These are phyloP conservation scores for Pseudomassariella vexata DNA, from an alignment of 2,329 filamentous ascomycete genomes.

Conservation along the genomic window DNA sequence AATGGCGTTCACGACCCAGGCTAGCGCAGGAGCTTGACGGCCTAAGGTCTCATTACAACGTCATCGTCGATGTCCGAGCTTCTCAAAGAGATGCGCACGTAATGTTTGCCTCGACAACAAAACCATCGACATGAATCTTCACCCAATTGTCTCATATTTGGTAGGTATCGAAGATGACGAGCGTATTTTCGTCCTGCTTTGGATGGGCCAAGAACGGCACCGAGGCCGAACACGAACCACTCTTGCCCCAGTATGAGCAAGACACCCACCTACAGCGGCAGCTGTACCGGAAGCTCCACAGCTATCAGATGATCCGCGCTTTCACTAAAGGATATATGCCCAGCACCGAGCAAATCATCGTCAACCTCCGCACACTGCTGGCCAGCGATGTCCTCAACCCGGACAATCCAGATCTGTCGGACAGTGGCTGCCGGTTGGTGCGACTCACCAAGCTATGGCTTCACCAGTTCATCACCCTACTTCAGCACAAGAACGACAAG, in stretches of 20 bases:
- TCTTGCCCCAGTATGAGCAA: constrained; percentile 77
- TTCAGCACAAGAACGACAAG: constrained; percentile 73
- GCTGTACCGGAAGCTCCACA: constrained; percentile 84
- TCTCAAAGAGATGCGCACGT: neutral
- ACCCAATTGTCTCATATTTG: no score
- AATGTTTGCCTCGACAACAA: constrained; percentile 7
- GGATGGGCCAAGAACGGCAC: constrained; percentile 42
- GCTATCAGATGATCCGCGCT: constrained; percentile 85
- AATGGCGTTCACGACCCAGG: neutral
- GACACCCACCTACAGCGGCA: constrained; percentile 72
- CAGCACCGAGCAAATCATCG: constrained; percentile 76
- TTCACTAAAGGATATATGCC: constrained; percentile 84
- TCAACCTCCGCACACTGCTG: constrained; percentile 73
- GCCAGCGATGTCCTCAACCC: constrained; percentile 75
- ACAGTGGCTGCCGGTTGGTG: constrained; percentile 68
- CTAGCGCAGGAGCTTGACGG: neutral
- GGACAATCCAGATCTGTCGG: constrained; percentile 67
- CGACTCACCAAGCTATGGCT: constrained; percentile 70
- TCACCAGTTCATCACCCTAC: constrained; percentile 71
- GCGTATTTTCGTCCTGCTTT: constrained; percentile 64
- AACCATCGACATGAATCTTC: constrained; percentile 1
- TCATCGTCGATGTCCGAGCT: neutral
- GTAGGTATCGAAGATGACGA: constrained; percentile 18
- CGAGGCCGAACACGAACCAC: constrained; percentile 64
- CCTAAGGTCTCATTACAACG: neutral